These are phyloP conservation scores for Sphaerostilbella broomeana DNA, from an alignment of 2,329 filamentous ascomycete genomes.

Conservation along the genomic window DNA sequence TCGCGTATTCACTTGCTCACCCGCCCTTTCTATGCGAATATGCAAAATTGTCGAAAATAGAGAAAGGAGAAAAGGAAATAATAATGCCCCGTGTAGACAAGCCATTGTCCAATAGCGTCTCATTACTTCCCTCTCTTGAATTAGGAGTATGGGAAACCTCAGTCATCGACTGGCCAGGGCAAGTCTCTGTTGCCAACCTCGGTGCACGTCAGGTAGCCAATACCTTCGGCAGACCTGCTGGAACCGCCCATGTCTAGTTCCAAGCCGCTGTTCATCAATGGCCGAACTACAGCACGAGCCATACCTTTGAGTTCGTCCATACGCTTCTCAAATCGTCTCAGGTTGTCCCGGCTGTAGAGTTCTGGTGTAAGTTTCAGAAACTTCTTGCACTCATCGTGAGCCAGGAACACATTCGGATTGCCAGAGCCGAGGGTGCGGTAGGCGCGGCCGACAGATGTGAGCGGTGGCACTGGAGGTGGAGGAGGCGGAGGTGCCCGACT, in stretches of 20 bases:
- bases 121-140: background rate
- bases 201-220: conserved; percentile 47
- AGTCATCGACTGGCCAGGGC: conserved; percentile 41
- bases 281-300: conserved; percentile 74
- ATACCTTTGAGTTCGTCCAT: conserved; percentile 83
- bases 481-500: conserved; percentile 25
- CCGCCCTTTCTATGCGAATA: background rate
- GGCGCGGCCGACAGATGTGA: conserved; percentile 60
- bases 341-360: conserved; percentile 77
- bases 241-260: conserved; percentile 61
- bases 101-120: too few species aligned
- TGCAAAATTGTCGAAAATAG: background rate
- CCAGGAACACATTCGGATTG: conserved; percentile 56
- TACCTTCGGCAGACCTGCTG: conserved; percentile 35
- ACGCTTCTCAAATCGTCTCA: conserved; percentile 77
- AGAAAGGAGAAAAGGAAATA: too few species aligned
- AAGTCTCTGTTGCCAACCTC: conserved; percentile 42
- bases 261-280: conserved; percentile 77
- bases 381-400: conserved; percentile 81
- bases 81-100: too few species aligned
- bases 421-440: conserved; percentile 70
- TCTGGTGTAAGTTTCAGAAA: conserved; percentile 81
- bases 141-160: conserved; percentile 1
- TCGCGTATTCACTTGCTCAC: background rate
- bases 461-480: conserved; percentile 36